Evolutionary conservation across 2,329 filamentous ascomycete species (phyloP), one percentile per base, ranked within the genome.

Genomic region (Venturia effusa): DNA sequence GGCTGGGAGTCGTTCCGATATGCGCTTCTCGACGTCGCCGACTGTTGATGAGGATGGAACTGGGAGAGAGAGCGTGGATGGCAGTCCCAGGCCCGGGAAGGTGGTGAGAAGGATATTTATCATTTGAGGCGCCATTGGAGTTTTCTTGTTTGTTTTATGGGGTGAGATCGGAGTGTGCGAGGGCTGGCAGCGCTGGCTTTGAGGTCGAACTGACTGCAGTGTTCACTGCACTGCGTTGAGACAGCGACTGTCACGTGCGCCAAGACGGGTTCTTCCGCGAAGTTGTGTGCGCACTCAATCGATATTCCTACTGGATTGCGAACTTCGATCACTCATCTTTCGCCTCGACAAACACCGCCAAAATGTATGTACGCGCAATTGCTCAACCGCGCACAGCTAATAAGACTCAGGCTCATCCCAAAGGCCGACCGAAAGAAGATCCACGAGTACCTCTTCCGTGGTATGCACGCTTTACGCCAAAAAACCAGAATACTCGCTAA

Each of bases 351-450:
- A 66, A 71, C 71, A 68, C 75, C 74, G 76, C 74, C 75, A 79
- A 78, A 72, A 80, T 80, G 73, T 74, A 67, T 61, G 71, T 41
- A 62, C 10, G 37, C 51, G 17, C 15, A 15, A 55, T 40, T 22
- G 55, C 3, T 48, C n/a, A 57, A 34, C 24, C 45, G 63, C 40
- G 24, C 40, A 61, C n/a, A 19, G 62, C 62, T 60, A 54, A 65
- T 67, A 67, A 63, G 65, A 27, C 67, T n/a, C 72, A 92, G 89
- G 94, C 89, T 99, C 85, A 99, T 99, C 81, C 94, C 94, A 80
- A 97, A 97, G 89, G 89, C 91, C 81, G 94, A 99, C 85, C 92
- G 95, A 85, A 99, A 99, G 90, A 91, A 92, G 89, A 97, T 99
- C 84, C 94, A 99, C 87, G 93, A 93, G 89, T 96, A 93, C 73